phyloP scores from a whole-genome alignment of 1,139 yeast genomes.

The Pichia norvegensis region DNA sequence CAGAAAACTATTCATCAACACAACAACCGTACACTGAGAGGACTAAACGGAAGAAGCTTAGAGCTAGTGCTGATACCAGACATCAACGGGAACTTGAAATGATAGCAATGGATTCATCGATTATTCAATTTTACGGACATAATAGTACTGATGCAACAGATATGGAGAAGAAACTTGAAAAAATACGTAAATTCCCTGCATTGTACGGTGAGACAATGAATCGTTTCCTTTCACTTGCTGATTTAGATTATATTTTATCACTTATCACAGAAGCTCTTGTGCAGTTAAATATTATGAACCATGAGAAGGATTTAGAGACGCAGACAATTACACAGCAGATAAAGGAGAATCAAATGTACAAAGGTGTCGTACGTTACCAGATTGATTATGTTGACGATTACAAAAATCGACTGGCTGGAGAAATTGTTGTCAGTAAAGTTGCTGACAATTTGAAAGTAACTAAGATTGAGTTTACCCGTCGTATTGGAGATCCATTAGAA shows the following conservation, averaged over 20 bases:
- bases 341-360: slow-evolving; percentile 16
- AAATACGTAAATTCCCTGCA: slow-evolving; percentile 19
- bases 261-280: slow-evolving; percentile 34
- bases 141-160: slow-evolving; percentile 22
- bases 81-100: slow-evolving; percentile 28
- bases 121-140: slow-evolving; percentile 35
- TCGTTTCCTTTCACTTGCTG: slow-evolving; percentile 39
- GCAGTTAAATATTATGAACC: slow-evolving; percentile 32
- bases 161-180: slow-evolving; percentile 14
- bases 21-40: slow-evolving; percentile 31
- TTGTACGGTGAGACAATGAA: slow-evolving; percentile 38
- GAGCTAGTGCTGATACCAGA: slow-evolving; percentile 27
- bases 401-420: slow-evolving; percentile 40
- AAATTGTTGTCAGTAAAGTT: slow-evolving; percentile 35
- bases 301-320: slow-evolving; percentile 19
- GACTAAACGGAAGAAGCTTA: slow-evolving; percentile 24
- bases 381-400: slow-evolving; percentile 41
- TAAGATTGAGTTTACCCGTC: slow-evolving; percentile 43
- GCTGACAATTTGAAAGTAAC: slow-evolving; percentile 31
- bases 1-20: slow-evolving; percentile 31
- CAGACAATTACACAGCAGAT: slow-evolving; percentile 18
- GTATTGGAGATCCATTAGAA: slow-evolving; percentile 57
- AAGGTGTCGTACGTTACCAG: slow-evolving; percentile 31
- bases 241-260: slow-evolving; percentile 37
- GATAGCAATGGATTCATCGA: slow-evolving; percentile 42